Evolutionary conservation across 2,329 filamentous ascomycete genomes (phyloP), one percentile per base, ranked within the genome.

Genomic region (Penicillium sp.): DNA sequence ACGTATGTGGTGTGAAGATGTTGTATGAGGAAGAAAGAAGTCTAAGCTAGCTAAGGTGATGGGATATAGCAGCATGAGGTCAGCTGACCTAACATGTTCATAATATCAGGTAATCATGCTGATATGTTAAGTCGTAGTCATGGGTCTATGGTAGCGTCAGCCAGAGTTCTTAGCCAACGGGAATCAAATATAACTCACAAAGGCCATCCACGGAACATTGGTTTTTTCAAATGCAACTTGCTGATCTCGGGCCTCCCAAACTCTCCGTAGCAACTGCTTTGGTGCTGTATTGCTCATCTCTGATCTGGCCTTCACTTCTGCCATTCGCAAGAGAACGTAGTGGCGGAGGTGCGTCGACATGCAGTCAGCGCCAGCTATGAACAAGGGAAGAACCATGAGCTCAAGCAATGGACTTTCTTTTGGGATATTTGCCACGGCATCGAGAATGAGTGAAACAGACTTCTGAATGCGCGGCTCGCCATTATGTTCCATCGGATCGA

Each of bases 61-160:
- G n/a, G n/a, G n/a, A n/a, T n/a, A n/a, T n/a, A n/a, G n/a, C n/a
- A n/a, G n/a, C n/a, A n/a, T n/a, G n/a, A n/a, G n/a, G n/a, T n/a
- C n/a, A n/a, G n/a, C n/a, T n/a, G n/a, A n/a, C n/a, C n/a, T n/a
- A n/a, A n/a, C n/a, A n/a, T n/a, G n/a, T n/a, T n/a, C n/a, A n/a
- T n/a, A n/a, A n/a, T n/a, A 71, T 70, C 4, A 71, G 55, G 57
- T 69, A 71, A 43, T 71, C 69, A 53, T 71, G 67, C 23, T 69
- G 68, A 14, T 61, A 64, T 13, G 56, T 46, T 16, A 66, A 56
- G 31, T 53, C 60, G 1, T 67, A 58, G 9, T 53, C 62, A 9
- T 64, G 62, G 19, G 69, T 67, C 69, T 71, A 39, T 1, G 29
- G n/a, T n/a, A n/a, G n/a, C n/a, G n/a, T n/a, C n/a, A n/a, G n/a